A percentile compares a stretch with the other conserved stretches of the same genome.
Evolutionary conservation across 1,284 basidiomycete species (phyloP).

Genomic region (Vanrija sp.): DNA sequence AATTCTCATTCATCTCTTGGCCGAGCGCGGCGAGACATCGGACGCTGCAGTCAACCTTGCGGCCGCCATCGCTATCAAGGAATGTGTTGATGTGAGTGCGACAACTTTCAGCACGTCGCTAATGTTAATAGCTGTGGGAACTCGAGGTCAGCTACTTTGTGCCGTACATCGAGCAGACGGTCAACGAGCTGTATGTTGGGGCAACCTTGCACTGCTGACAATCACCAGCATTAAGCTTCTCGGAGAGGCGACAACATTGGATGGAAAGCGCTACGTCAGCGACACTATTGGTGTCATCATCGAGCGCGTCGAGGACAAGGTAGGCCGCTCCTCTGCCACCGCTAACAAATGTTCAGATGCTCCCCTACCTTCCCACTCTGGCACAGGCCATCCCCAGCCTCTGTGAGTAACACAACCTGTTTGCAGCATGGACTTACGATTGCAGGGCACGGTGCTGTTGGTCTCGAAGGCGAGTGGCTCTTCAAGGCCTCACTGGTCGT

Average conservation of each 20-base stretch:
- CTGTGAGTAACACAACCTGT: conserved; percentile 55
- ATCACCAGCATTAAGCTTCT: conserved; percentile 54
- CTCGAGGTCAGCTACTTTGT: conserved; percentile 42
- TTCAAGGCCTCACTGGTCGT: conserved; percentile 72
- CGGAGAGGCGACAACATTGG: conserved; percentile 68
- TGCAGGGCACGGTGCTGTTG: conserved; percentile 39
- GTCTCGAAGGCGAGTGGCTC: conserved; percentile 65
- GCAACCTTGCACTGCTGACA: conserved; percentile 45
- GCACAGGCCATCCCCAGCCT: conserved; percentile 66
- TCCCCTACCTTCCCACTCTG: conserved; percentile 65
- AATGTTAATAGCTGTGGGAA: conserved; percentile 36
- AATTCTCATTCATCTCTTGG: conserved; percentile 67
- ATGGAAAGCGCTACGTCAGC: conserved; percentile 71
- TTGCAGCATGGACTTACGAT: neutral
- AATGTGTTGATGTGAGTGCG: conserved; percentile 72
- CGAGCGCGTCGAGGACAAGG: conserved; percentile 61
- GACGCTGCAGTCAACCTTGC: conserved; percentile 79
- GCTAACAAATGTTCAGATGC: conserved; percentile 54
- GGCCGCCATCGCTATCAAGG: conserved; percentile 67
- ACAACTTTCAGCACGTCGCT: no score
- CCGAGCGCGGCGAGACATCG: conserved; percentile 63
- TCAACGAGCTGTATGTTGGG: conserved; percentile 37
- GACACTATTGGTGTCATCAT: conserved; percentile 69
- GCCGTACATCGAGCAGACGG: conserved; percentile 41
- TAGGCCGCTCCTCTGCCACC: conserved; percentile 39